Evolutionary conservation across 2,329 filamentous ascomycete species (phyloP).

Genomic region (Penicillium frequentans): DNA sequence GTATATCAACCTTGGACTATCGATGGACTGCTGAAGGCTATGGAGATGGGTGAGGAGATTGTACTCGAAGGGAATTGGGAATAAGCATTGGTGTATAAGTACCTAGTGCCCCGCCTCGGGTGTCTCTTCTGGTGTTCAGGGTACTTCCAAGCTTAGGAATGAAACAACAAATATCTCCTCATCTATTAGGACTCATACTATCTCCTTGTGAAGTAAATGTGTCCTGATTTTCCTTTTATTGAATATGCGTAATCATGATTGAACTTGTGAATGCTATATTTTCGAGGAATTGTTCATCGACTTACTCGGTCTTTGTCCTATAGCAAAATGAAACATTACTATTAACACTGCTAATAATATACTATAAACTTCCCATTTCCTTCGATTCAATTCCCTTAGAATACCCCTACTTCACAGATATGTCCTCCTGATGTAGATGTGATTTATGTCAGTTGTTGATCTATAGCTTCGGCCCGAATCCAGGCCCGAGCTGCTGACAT

Average conservation of each 20-base stretch:
- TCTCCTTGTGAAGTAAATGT: too few relatives aligned
- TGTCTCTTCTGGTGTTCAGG: too few relatives aligned
- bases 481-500: conserved; percentile 18
- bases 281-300: too few relatives aligned
- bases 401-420: not conserved
- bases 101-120: not conserved
- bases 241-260: too few relatives aligned
- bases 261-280: too few relatives aligned
- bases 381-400: not conserved
- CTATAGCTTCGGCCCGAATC: conserved; percentile 8
- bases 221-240: too few relatives aligned
- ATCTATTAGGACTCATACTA: too few relatives aligned
- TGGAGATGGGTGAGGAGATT: conserved; percentile 6
- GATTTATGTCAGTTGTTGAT: not conserved
- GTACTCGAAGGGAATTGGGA: conserved; percentile 9
- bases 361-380: not conserved
- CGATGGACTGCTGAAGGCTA: conserved; percentile 9
- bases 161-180: too few relatives aligned
- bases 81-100: not conserved
- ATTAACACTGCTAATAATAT: not conserved
- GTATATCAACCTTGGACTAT: conserved; percentile 31
- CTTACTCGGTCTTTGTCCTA: not conserved
- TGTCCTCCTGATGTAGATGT: not conserved
- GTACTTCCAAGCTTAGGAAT: too few relatives aligned
- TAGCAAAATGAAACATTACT: not conserved